Base-by-base conservation (phyloP, 805 yeast species). In the Clavispora vitiphila region DNA sequence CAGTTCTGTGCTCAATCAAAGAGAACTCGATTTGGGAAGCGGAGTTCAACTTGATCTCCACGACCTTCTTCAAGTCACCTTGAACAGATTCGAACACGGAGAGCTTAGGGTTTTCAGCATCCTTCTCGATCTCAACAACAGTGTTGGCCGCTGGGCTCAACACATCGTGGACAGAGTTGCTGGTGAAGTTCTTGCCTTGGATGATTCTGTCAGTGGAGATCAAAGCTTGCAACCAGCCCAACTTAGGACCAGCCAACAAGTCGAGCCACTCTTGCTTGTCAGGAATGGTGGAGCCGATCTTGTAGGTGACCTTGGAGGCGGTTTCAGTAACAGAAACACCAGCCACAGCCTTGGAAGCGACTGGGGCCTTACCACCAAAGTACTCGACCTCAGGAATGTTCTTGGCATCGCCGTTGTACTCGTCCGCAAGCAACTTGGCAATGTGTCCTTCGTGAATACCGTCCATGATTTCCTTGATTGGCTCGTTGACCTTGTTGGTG, bases 141-240 rank as follows among this genome's bases (percentile, higher is more conserved):
- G 81, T 72, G 50, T 77, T 69, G 43, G 76, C 69, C 40, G 72
- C 61, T 44, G 99, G 98, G 36, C 84, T 77, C 57, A 93, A 79
- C 29, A 93, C 82, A 50, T 82, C 81, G 57, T 79, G 85, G 39
- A 83, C 76, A 23, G 98, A 87, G 67, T 90, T 93, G 31, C 78
- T 60, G 49, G 80, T 83, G 57, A 83, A 90, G 68, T 83, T 80
- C 51, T 78, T 72, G 43, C 86, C 96, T 71, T 93, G 98, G 45
- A 89, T 93, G 59, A 87, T 72, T 62, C 86, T 81, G 42, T 79
- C 74, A 51, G 91, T 75, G 19, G 90, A 72, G 50, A 93, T 72
- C 65, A 93, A 80, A 24, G 98, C 97, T 55, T 83, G 85, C 69
- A 95, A 80, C 99, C 99, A 93, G 64, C 77, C 79, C 57, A 78